A percentile compares a stretch with the other conserved stretches of the same genome.
These are phyloP conservation scores for Pinus tabuliformis DNA, from an alignment of 75 land plant species.

Conservation along the genomic window DNA sequence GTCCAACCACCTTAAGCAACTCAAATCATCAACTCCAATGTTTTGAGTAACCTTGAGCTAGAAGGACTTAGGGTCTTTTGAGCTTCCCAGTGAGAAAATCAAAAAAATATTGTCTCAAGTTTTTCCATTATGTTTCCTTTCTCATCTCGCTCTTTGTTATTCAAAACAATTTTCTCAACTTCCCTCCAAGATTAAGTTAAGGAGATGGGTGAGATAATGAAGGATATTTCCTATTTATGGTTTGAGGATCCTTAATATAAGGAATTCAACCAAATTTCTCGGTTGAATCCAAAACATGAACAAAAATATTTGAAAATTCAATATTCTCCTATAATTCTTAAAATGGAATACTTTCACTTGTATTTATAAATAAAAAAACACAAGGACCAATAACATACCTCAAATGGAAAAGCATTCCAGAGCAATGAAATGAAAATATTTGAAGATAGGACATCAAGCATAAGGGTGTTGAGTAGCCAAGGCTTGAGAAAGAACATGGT, in stretches of 20 bases:
- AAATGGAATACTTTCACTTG: background rate
- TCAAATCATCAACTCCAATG: slow-evolving; percentile 80
- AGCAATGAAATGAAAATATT: too few relatives aligned
- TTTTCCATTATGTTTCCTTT: too few relatives aligned
- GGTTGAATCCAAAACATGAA: slow-evolving; percentile 31
- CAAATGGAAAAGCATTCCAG: background rate
- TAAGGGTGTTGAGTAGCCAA: too few relatives aligned
- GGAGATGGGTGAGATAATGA: slow-evolving; percentile 76
- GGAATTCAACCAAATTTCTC: slow-evolving; percentile 5
- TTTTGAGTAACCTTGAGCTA: background rate
- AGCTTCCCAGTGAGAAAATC: background rate
- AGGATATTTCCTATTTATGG: slow-evolving; percentile 63
- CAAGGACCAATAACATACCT: background rate
- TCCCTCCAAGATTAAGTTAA: slow-evolving; percentile 33
- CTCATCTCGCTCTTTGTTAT: slow-evolving; percentile 11
- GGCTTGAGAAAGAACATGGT: background rate
- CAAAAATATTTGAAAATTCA: slow-evolving; percentile 78
- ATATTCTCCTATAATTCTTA: slow-evolving; percentile 29
- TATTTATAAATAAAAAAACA: too few relatives aligned
- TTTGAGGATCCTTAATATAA: slow-evolving; percentile 39
- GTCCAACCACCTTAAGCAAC: slow-evolving; percentile 27
- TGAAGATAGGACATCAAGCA: too few relatives aligned
- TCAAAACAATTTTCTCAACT: slow-evolving; percentile 39
- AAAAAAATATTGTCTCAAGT: background rate
- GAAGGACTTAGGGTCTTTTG: too few relatives aligned